phyloP scores from a whole-genome alignment of 2,329 filamentous ascomycete genomes.

The Colletotrichum salicis region DNA sequence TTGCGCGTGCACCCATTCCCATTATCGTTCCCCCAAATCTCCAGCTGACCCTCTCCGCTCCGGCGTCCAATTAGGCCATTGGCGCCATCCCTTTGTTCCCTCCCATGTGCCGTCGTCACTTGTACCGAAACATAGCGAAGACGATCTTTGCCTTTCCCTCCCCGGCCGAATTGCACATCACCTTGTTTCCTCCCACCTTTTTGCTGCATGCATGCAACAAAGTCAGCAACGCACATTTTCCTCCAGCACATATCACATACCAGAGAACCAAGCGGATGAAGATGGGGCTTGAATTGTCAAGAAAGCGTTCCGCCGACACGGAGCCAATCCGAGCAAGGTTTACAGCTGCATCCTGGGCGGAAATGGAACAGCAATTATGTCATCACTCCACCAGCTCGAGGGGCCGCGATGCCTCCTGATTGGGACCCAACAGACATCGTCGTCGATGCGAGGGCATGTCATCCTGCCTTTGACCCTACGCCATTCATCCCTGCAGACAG shows the following conservation, averaged over 20 bases:
- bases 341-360: conserved; percentile 10
- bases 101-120: background rate
- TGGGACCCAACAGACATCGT: conserved; percentile 21
- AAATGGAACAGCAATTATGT: conserved; percentile 37
- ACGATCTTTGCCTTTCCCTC: background rate
- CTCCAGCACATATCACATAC: conserved; percentile 5
- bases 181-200: conserved; percentile 14
- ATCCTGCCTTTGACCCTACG: conserved; percentile 41
- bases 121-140: background rate
- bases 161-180: background rate
- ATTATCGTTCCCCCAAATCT: background rate
- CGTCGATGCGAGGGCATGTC: conserved; percentile 40
- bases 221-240: background rate
- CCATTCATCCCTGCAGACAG: conserved; percentile 33
- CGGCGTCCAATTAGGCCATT: background rate
- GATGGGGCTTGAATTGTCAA: background rate
- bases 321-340: conserved; percentile 1
- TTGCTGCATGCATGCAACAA: conserved; percentile 4
- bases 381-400: conserved; percentile 37
- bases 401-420: conserved; percentile 22
- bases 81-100: background rate
- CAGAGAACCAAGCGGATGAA: background rate
- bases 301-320: background rate
- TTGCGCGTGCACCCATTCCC: background rate
- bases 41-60: background rate